Evolutionary conservation across 805 yeast species (phyloP).

Genomic region (Pichia gijzeniarum): DNA sequence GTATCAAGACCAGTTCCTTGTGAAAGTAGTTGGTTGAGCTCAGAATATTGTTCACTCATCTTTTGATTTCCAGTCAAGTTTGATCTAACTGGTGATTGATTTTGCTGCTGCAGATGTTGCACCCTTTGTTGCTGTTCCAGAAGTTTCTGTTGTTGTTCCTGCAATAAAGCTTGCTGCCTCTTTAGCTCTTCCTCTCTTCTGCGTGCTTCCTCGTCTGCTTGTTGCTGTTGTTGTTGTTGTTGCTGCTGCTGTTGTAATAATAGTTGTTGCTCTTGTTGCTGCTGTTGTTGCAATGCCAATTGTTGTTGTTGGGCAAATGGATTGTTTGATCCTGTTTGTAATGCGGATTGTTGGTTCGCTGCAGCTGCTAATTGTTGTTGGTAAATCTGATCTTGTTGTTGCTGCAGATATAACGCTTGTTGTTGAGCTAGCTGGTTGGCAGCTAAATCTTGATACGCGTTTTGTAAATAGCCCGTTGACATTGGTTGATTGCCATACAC

Average conservation of each 20-base stretch:
- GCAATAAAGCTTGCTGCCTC: slow-evolving; percentile 9
- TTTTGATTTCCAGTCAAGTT: slow-evolving; percentile 48
- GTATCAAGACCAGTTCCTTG: slow-evolving; percentile 91
- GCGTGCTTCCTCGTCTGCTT: slow-evolving; percentile 36
- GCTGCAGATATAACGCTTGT: slow-evolving; percentile 17
- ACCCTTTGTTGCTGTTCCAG: slow-evolving; percentile 10
- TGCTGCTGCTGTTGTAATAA: slow-evolving; percentile 2
- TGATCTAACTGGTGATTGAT: slow-evolving; percentile 33
- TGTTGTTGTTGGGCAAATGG: slow-evolving; percentile 27
- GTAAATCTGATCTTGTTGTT: slow-evolving; percentile 18
- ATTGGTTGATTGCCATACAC: slow-evolving; percentile 45
- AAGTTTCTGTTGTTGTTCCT: slow-evolving; percentile 10
- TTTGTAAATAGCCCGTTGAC: slow-evolving; percentile 48
- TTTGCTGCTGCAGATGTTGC: slow-evolving; percentile 23
- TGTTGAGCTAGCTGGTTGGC: slow-evolving; percentile 20
- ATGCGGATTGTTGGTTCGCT: slow-evolving; percentile 31
- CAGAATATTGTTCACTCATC: slow-evolving; percentile 55
- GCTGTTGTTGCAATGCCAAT: slow-evolving; percentile 5
- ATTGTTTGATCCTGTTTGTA: slow-evolving; percentile 35
- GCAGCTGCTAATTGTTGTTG: slow-evolving; percentile 21
- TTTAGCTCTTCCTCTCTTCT: slow-evolving; percentile 42
- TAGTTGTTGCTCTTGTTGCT: slow-evolving; percentile 7
- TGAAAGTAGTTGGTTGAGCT: slow-evolving; percentile 71
- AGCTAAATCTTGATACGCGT: slow-evolving; percentile 33
- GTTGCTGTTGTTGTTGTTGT: slow-evolving; percentile 5